Evolutionary conservation across 2,329 filamentous ascomycete species (phyloP).

Genomic region (Orbilia oligospora): DNA sequence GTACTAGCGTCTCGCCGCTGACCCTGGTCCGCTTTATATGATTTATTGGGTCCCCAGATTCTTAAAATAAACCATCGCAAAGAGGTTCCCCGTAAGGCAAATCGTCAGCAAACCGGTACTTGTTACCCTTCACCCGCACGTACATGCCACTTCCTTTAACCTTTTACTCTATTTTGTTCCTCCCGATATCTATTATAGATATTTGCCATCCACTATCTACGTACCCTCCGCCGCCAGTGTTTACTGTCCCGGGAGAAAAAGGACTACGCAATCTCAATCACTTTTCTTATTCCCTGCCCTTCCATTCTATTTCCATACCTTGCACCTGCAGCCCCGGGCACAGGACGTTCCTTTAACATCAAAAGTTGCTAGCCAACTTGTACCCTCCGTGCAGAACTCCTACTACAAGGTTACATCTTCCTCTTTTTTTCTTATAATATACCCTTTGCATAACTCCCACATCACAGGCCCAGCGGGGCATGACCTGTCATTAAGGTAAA

Average conservation of each 20-base stretch:
- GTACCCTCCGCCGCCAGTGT: constrained; percentile 14
- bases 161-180: constrained; percentile 33
- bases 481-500: constrained; percentile 60
- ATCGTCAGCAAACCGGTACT: constrained; percentile 60
- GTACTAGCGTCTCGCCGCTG: constrained; percentile 59
- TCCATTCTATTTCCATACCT: constrained; percentile 50
- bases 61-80: constrained; percentile 60
- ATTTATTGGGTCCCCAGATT: constrained; percentile 53
- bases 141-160: constrained; percentile 34
- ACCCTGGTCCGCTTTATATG: constrained; percentile 55
- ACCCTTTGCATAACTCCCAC: constrained; percentile 31
- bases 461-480: constrained; percentile 56
- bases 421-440: constrained; percentile 31
- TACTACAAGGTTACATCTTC: constrained; percentile 58
- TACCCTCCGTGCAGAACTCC: constrained; percentile 59
- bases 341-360: constrained; percentile 23
- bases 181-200: constrained; percentile 41
- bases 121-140: constrained; percentile 34
- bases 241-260: constrained; percentile 40
- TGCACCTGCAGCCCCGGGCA: constrained; percentile 12
- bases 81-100: constrained; percentile 58
- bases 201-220: constrained; percentile 32
- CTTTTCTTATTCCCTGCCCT: constrained; percentile 43
- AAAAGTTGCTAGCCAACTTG: constrained; percentile 41
- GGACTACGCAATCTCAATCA: constrained; percentile 59